A percentile compares a stretch with the other conserved stretches of the same genome.
Conservation (phyloP, 176 grass and related monocot genomes). For the Oryza punctata region DNA sequence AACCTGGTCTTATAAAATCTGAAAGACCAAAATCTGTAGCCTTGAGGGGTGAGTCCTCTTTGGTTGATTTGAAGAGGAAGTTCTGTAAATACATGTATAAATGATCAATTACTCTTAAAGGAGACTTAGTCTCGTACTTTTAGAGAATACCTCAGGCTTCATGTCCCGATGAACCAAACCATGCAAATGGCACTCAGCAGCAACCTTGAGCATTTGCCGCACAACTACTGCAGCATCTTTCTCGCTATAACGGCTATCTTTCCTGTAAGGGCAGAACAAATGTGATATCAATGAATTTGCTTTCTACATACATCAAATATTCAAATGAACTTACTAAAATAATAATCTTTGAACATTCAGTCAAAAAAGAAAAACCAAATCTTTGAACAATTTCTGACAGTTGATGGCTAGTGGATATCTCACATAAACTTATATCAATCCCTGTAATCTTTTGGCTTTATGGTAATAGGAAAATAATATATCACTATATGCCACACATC, state of each 20-base stretch:
- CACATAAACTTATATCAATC: background rate
- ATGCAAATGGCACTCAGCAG: constrained; percentile 93
- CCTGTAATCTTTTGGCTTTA: background rate
- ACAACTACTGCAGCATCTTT: constrained; percentile 95
- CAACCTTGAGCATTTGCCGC: constrained; percentile 97
- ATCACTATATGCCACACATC: background rate
- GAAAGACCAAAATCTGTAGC: constrained; percentile 99
- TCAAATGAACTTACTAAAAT: background rate
- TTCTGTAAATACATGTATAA: constrained; percentile 60
- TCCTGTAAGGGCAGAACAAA: constrained; percentile 47
- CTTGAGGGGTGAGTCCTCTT: constrained; percentile 78
- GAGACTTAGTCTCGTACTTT: constrained; percentile 19
- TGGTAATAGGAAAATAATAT: background rate
- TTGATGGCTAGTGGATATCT: too few relatives aligned
- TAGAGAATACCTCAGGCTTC: constrained; percentile 87
- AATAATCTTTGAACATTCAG: background rate
- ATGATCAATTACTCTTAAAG: constrained; percentile 12
- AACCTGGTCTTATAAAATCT: constrained; percentile 95
- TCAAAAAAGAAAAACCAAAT: background rate
- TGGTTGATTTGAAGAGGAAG: constrained; percentile 89
- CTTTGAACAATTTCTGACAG: background rate
- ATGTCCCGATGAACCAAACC: constrained; percentile 98
- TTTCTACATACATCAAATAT: constrained; percentile 21
- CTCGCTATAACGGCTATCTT: constrained; percentile 91
- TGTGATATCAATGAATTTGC: constrained; percentile 3